These are phyloP conservation scores for Kwoniella bestiolae DNA, from an alignment of 768 basidiomycete species.

Conservation along the genomic window DNA sequence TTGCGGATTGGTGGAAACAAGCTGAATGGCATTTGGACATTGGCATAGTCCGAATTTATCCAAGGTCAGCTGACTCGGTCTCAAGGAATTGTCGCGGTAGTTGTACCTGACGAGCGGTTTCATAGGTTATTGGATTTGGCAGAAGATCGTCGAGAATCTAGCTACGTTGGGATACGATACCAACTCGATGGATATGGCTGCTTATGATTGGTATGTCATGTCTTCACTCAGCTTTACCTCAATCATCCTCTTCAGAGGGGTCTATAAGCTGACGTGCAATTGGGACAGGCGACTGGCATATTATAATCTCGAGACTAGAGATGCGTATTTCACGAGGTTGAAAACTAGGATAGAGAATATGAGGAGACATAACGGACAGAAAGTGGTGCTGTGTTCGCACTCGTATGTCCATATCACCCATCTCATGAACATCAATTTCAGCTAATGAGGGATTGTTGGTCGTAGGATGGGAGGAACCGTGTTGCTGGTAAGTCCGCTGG, in stretches of 20 bases:
- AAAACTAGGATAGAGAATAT: conserved; percentile 81
- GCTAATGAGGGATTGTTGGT: not conserved
- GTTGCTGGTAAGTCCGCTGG: conserved; percentile 32
- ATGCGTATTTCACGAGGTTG: conserved; percentile 60
- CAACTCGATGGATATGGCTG: conserved; percentile 57
- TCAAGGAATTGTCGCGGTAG: conserved; percentile 26
- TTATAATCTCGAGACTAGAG: conserved; percentile 79
- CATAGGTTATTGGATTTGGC: conserved; percentile 94
- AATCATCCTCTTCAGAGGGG: too few species aligned
- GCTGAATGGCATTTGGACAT: conserved; percentile 12
- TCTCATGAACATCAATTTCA: not conserved
- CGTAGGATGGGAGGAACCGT: conserved; percentile 57
- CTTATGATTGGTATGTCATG: conserved; percentile 77
- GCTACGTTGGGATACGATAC: conserved; percentile 89
- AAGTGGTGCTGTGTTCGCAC: conserved; percentile 69
- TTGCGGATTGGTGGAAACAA: not conserved
- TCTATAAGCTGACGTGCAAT: not conserved
- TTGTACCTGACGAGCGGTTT: not conserved
- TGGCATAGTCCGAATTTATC: conserved; percentile 48
- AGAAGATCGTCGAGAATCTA: conserved; percentile 78
- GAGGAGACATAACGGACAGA: conserved; percentile 72
- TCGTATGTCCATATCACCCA: conserved; percentile 60
- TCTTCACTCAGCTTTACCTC: not conserved
- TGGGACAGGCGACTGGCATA: conserved; percentile 58
- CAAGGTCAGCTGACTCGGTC: conserved; percentile 36